Percentiles rank a stretch among this genome's conserved stretches.
phyloP scores from a whole-genome alignment of 768 basidiomycete species.

The Tylopilus cervinicoccineus region DNA sequence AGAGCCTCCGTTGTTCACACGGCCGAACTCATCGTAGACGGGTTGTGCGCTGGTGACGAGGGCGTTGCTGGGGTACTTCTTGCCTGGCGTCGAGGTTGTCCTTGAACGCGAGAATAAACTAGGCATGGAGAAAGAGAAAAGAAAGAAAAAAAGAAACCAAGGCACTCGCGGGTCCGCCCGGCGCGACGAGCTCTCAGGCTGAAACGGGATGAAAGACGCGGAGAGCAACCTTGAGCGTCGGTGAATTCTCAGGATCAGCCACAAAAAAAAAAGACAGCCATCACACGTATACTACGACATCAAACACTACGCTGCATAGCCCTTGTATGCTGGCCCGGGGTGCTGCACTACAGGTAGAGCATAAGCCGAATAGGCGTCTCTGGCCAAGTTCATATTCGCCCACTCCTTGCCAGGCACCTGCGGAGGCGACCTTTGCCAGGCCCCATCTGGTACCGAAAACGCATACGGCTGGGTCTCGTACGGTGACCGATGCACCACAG shows the following conservation, averaged over 20 bases:
- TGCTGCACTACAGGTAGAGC: background rate
- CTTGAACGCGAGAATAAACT: constrained; percentile 71
- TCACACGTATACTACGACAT: background rate
- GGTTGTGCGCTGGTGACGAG: constrained; percentile 12
- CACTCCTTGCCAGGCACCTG: background rate
- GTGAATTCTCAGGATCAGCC: constrained; percentile 30
- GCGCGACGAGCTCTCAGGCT: constrained; percentile 20
- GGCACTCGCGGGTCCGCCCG: constrained; percentile 6
- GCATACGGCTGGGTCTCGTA: background rate
- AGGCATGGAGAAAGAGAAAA: constrained; percentile 48
- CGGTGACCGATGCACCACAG: background rate
- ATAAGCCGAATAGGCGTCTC: background rate
- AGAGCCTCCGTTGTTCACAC: constrained; percentile 46
- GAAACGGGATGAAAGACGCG: constrained; percentile 1
- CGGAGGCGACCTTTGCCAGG: background rate
- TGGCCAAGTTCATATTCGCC: constrained; percentile 3
- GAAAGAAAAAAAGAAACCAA: background rate
- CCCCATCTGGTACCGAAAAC: background rate
- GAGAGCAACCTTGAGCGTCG: constrained; percentile 1
- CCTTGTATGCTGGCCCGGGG: background rate
- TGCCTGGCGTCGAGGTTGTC: constrained; percentile 53
- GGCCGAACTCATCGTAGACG: constrained; percentile 62
- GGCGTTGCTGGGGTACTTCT: constrained; percentile 29
- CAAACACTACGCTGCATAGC: background rate
- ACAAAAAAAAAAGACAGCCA: background rate